A percentile compares a stretch with the other conserved stretches of the same genome.
These are phyloP conservation scores for Arthrobotrys sinensis DNA, from an alignment of 2,329 filamentous ascomycete genomes.

Conservation along the genomic window DNA sequence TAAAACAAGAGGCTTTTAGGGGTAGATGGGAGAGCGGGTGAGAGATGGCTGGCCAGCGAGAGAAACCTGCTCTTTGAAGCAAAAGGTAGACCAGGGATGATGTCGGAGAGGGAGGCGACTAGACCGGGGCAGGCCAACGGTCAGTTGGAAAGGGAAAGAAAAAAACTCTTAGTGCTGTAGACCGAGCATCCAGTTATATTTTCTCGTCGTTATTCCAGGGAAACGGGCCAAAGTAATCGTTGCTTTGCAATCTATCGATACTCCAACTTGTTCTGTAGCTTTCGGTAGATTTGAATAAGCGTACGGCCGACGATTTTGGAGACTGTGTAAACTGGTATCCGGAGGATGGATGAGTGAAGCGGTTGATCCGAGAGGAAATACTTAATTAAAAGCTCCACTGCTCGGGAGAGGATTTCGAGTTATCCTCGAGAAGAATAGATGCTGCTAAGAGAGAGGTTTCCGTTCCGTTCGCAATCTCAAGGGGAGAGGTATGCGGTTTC, in stretches of 20 bases:
- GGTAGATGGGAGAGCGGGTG: neutral
- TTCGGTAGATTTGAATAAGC: neutral
- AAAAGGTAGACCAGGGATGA: slow-evolving; percentile 45
- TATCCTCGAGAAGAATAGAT: slow-evolving; percentile 22
- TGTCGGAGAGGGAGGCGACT: slow-evolving; percentile 41
- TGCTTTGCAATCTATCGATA: slow-evolving; percentile 8
- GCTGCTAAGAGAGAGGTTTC: slow-evolving; percentile 42
- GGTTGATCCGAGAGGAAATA: slow-evolving; percentile 59
- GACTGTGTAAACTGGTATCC: slow-evolving; percentile 18
- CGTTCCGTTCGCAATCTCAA: slow-evolving; percentile 50
- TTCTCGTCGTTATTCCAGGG: slow-evolving; percentile 6
- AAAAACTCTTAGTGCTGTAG: slow-evolving; percentile 44
- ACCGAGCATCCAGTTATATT: slow-evolving; percentile 50
- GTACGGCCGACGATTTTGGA: neutral
- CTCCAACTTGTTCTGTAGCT: slow-evolving; percentile 11
- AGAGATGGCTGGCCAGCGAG: slow-evolving; percentile 43
- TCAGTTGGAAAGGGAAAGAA: slow-evolving; percentile 36
- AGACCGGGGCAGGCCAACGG: slow-evolving; percentile 60
- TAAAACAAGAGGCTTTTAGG: slow-evolving; percentile 58
- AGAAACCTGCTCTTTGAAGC: slow-evolving; percentile 58
- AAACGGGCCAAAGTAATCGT: neutral
- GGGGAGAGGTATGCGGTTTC: slow-evolving; percentile 22
- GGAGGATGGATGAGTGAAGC: slow-evolving; percentile 15
- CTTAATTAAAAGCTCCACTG: slow-evolving; percentile 61
- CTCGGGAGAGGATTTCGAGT: slow-evolving; percentile 47